These are phyloP conservation scores for Phialophora tarda DNA, from an alignment of 2,329 filamentous ascomycete genomes.

Conservation along the genomic window DNA sequence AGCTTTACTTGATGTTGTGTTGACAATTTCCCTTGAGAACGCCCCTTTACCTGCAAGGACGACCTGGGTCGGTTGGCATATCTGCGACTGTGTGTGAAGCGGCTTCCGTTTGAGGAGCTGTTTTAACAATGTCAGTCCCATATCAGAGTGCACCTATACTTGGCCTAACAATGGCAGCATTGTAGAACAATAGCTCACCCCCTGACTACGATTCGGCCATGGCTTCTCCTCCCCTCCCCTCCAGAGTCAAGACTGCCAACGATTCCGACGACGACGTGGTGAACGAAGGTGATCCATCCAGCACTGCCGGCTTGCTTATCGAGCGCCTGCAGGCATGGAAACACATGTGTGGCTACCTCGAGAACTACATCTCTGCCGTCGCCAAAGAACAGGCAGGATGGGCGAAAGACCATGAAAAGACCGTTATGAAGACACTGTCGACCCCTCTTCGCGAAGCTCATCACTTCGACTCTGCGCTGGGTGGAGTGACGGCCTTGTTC, in stretches of 20 bases:
- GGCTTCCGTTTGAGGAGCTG: background rate
- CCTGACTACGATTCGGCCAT: slow-evolving; percentile 29
- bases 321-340: slow-evolving; percentile 96
- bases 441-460: slow-evolving; percentile 85
- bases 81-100: background rate
- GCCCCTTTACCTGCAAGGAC: background rate
- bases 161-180: slow-evolving; percentile 29
- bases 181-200: slow-evolving; percentile 32
- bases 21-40: background rate
- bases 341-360: slow-evolving; percentile 86
- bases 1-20: background rate
- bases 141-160: slow-evolving; percentile 6
- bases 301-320: slow-evolving; percentile 80
- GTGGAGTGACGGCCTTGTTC: slow-evolving; percentile 86
- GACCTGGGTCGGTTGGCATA: background rate
- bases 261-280: slow-evolving; percentile 62
- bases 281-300: slow-evolving; percentile 64
- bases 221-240: slow-evolving; percentile 30
- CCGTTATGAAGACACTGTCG: slow-evolving; percentile 81
- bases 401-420: slow-evolving; percentile 93
- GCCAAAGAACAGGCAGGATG: slow-evolving; percentile 86
- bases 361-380: slow-evolving; percentile 83
- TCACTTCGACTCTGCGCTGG: slow-evolving; percentile 90
- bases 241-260: slow-evolving; percentile 30
- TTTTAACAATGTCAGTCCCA: background rate